Evolutionary conservation across 768 basidiomycete species (phyloP).

Genomic region (Kwoniella dejecticola): DNA sequence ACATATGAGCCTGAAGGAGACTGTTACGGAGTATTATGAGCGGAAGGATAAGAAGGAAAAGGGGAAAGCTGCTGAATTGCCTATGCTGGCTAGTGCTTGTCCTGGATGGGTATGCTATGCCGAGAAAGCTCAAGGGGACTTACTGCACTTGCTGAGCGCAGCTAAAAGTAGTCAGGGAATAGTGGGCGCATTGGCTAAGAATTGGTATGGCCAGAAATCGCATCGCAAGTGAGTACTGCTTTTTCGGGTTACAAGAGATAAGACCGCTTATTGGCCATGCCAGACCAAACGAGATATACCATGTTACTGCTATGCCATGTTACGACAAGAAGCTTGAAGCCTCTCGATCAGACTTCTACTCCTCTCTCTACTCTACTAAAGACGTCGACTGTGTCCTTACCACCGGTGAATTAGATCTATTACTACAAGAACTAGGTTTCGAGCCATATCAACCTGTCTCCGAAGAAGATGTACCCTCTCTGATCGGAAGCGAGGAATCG

Average conservation of each 20-base stretch:
- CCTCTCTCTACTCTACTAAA: conserved; percentile 70
- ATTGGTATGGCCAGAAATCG: conserved; percentile 73
- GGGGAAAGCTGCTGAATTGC: conserved; percentile 59
- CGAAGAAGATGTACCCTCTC: conserved; percentile 58
- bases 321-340: conserved; percentile 99
- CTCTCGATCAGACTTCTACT: conserved; percentile 87
- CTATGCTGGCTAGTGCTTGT: conserved; percentile 94
- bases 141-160: conserved; percentile 83
- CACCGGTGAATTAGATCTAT: conserved; percentile 85
- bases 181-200: conserved; percentile 91
- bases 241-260: background rate
- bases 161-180: conserved; percentile 93
- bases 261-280: background rate
- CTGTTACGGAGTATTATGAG: conserved; percentile 76
- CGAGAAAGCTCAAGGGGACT: conserved; percentile 92
- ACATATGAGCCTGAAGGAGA: conserved; percentile 79
- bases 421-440: conserved; percentile 80
- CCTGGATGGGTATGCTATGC: conserved; percentile 99
- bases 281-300: conserved; percentile 87
- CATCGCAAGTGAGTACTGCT: conserved; percentile 66
- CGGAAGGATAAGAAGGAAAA: conserved; percentile 58
- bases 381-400: conserved; percentile 98
- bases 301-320: conserved; percentile 97
- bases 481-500: conserved; percentile 6
- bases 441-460: conserved; percentile 67